These are phyloP conservation scores for Candida khao-thaluensis DNA, from an alignment of 805 yeast genomes.

Conservation along the genomic window DNA sequence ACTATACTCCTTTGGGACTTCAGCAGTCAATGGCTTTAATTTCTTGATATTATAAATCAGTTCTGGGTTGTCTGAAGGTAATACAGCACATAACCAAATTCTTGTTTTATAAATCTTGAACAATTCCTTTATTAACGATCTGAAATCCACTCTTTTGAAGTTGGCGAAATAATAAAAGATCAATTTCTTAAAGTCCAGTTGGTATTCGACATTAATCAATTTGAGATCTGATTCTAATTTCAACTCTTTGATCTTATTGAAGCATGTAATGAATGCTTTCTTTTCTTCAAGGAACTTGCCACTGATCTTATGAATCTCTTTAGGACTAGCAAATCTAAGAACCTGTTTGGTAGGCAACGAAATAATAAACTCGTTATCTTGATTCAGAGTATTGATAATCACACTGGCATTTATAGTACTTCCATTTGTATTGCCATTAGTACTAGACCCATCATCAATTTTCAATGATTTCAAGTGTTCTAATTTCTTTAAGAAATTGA, in stretches of 20 bases:
- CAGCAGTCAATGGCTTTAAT: conserved; percentile 15
- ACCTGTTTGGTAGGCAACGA: conserved; percentile 75
- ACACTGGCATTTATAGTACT: conserved; percentile 22
- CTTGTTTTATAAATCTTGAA: conserved; percentile 46
- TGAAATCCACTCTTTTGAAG: conserved; percentile 42
- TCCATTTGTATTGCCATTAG: not conserved
- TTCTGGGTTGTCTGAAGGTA: conserved; percentile 39
- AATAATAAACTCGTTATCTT: conserved; percentile 62
- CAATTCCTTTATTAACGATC: conserved; percentile 39
- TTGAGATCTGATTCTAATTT: conserved; percentile 46
- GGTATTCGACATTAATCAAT: conserved; percentile 45
- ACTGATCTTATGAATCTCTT: conserved; percentile 61
- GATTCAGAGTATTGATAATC: conserved; percentile 43
- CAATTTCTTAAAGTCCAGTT: conserved; percentile 44
- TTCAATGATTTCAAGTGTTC: conserved; percentile 60
- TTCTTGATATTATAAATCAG: conserved; percentile 20
- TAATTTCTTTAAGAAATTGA: conserved; percentile 72
- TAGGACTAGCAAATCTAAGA: conserved; percentile 70
- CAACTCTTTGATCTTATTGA: conserved; percentile 45
- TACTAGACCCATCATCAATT: conserved; percentile 23
- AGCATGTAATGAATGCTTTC: conserved; percentile 66
- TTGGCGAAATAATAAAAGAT: conserved; percentile 48
- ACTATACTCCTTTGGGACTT: conserved; percentile 38
- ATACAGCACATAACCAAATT: conserved; percentile 48
- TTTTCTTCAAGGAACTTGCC: conserved; percentile 69